Conservation (phyloP, 2,329 filamentous ascomycete genomes). For the Aspergillus eucalypticola region DNA sequence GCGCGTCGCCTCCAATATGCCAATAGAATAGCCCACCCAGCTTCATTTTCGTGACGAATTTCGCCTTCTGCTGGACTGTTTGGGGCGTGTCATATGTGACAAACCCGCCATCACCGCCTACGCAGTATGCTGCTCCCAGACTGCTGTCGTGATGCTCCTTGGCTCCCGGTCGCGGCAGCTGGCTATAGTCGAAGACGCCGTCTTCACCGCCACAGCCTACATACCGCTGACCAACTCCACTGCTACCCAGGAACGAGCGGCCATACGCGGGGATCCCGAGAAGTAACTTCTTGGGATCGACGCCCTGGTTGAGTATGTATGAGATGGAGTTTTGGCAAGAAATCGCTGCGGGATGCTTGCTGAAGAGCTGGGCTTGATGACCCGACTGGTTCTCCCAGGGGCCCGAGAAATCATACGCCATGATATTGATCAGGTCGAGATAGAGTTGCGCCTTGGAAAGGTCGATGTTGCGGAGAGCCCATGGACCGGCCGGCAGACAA, state of each 20-base stretch:
- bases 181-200: conserved; percentile 72
- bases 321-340: conserved; percentile 68
- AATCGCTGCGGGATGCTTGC: conserved; percentile 40
- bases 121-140: conserved; percentile 68
- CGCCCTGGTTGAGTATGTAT: conserved; percentile 65
- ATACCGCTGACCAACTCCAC: conserved; percentile 64
- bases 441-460: conserved; percentile 62
- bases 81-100: conserved; percentile 77
- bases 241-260: conserved; percentile 68
- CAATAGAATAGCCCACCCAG: conserved; percentile 80
- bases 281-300: conserved; percentile 70
- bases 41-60: conserved; percentile 69
- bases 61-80: conserved; percentile 73
- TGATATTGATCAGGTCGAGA: conserved; percentile 75
- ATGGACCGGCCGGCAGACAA: conserved; percentile 68
- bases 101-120: conserved; percentile 71
- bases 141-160: conserved; percentile 69
- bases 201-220: conserved; percentile 58
- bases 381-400: conserved; percentile 68
- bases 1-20: conserved; percentile 71
- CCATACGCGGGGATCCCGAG: conserved; percentile 76
- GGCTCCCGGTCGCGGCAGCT: conserved; percentile 63
- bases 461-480: conserved; percentile 69
- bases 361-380: conserved; percentile 74
- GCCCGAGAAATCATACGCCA: conserved; percentile 78